Conservation (phyloP, 2,329 filamentous ascomycete species). For the Alternaria tenuissima region DNA sequence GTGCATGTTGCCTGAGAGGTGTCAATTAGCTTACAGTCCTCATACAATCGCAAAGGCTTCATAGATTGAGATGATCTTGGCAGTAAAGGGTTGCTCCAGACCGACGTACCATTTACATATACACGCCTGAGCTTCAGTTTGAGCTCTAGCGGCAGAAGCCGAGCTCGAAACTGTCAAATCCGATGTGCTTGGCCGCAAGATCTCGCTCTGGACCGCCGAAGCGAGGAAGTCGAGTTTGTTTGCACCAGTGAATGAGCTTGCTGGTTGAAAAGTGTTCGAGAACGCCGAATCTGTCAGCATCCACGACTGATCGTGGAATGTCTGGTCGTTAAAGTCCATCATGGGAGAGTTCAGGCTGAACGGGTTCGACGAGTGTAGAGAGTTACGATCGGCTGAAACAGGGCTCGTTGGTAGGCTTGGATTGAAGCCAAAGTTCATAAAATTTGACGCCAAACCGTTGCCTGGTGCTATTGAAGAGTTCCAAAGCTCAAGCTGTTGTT, state of each 20-base stretch:
- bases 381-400: slow-evolving; percentile 24
- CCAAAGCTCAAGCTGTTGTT: slow-evolving; percentile 38
- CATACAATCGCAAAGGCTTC: background rate
- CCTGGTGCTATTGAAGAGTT: slow-evolving; percentile 36
- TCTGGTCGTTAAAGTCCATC: slow-evolving; percentile 31
- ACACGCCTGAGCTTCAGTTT: slow-evolving; percentile 23
- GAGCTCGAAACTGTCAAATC: slow-evolving; percentile 16
- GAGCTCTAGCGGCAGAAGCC: slow-evolving; percentile 8
- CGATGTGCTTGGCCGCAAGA: slow-evolving; percentile 28
- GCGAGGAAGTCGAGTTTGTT: slow-evolving; percentile 43
- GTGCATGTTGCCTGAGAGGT: slow-evolving; percentile 33
- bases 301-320: slow-evolving; percentile 36
- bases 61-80: background rate
- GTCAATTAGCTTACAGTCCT: background rate
- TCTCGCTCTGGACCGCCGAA: slow-evolving; percentile 39
- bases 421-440: slow-evolving; percentile 38
- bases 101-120: slow-evolving; percentile 43
- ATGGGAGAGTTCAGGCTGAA: slow-evolving; percentile 31
- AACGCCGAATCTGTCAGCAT: slow-evolving; percentile 40
- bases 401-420: slow-evolving; percentile 31
- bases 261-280: slow-evolving; percentile 22
- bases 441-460: slow-evolving; percentile 37
- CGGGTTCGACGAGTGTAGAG: slow-evolving; percentile 22
- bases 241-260: slow-evolving; percentile 12
- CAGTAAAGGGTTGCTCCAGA: background rate